These are phyloP conservation scores for Pyrus bretschneideri DNA, from an alignment of 306 rosid genomes.

Conservation along the genomic window DNA sequence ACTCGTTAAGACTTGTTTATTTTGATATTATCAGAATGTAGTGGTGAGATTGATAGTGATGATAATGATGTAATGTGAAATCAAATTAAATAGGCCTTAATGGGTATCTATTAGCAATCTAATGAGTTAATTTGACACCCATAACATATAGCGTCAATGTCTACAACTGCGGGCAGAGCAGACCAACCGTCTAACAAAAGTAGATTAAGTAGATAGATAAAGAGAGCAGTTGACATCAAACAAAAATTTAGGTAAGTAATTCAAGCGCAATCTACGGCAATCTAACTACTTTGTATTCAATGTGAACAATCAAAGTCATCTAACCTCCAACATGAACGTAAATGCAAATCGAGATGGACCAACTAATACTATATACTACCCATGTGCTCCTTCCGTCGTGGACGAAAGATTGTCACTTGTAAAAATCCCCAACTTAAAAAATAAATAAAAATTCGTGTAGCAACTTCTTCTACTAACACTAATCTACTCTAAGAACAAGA, in stretches of 20 bases:
- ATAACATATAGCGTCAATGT: no score
- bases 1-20: no score
- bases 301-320: not conserved
- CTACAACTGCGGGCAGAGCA: not conserved
- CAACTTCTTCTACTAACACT: no score
- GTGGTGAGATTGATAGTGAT: no score
- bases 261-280: constrained; percentile 1
- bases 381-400: not conserved
- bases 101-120: no score
- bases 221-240: not conserved
- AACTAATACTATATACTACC: not conserved
- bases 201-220: no score
- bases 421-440: not conserved
- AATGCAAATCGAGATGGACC: not conserved
- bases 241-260: not conserved
- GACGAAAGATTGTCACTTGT: not conserved
- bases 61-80: no score
- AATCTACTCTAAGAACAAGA: no score
- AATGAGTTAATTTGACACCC: no score
- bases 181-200: not conserved
- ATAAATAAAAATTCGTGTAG: not conserved
- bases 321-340: not conserved
- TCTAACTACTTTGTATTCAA: not conserved
- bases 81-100: no score
- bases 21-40: no score